A percentile compares a stretch with the other conserved stretches of the same genome.
Conservation (phyloP, 2,329 filamentous ascomycete genomes). For the Lachnellula occidentalis region DNA sequence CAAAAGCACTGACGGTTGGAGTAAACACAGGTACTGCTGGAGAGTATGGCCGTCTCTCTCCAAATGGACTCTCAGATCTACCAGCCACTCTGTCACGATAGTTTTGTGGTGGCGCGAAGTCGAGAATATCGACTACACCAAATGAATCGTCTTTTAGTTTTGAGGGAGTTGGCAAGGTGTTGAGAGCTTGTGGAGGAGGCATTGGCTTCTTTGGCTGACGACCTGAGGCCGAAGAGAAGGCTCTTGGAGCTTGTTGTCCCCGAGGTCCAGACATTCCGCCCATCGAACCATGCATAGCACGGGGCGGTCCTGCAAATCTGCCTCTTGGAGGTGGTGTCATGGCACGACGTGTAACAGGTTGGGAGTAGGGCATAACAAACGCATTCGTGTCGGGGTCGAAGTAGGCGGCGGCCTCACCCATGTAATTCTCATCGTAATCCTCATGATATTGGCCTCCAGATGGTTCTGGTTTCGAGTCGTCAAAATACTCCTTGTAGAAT, state of each 20-base stretch:
- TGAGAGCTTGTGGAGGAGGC: conserved; percentile 69
- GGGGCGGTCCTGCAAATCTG: conserved; percentile 32
- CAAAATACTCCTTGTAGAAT: conserved; percentile 99
- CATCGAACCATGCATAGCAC: conserved; percentile 43
- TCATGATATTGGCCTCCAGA: conserved; percentile 57
- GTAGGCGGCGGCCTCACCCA: conserved; percentile 49
- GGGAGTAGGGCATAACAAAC: conserved; percentile 76
- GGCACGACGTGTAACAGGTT: conserved; percentile 80
- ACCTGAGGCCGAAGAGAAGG: conserved; percentile 58
- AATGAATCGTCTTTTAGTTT: conserved; percentile 80
- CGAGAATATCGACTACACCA: conserved; percentile 60
- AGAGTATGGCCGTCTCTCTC: conserved; percentile 66
- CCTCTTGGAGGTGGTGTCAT: conserved; percentile 85
- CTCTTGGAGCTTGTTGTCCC: conserved; percentile 43
- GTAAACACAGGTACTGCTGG: conserved; percentile 67
- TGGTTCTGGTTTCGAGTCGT: conserved; percentile 58
- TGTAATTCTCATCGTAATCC: conserved; percentile 67
- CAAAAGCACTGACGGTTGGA: conserved; percentile 78
- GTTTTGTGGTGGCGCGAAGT: conserved; percentile 77
- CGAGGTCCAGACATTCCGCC: conserved; percentile 34
- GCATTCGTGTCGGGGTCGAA: conserved; percentile 30
- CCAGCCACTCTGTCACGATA: conserved; percentile 66
- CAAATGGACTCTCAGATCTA: conserved; percentile 57
- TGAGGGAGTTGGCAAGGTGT: conserved; percentile 76
- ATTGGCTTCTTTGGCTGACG: conserved; percentile 45